Evolutionary conservation across 257 asterid genomes (phyloP).

Genomic region (Cynanchum wilfordii): DNA sequence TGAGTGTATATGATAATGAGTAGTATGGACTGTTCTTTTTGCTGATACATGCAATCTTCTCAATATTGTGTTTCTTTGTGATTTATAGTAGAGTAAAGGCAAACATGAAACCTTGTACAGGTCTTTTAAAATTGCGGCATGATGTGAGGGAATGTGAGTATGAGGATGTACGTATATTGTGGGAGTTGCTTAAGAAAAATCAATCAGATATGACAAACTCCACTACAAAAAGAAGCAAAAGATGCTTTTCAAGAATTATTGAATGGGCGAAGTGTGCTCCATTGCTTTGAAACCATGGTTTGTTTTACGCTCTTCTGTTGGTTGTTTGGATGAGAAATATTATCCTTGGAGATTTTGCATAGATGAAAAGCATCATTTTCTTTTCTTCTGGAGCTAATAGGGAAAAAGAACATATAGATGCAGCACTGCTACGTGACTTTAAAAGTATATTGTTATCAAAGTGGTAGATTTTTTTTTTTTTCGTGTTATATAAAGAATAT

Average conservation of each 20-base stretch:
- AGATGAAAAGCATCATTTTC: not conserved
- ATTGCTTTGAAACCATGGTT: constrained; percentile 20
- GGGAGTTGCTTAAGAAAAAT: constrained; percentile 32
- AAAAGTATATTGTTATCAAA: not conserved
- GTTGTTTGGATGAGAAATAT: not conserved
- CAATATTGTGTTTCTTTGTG: not conserved
- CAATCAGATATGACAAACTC: constrained; percentile 14
- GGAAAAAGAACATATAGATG: not conserved
- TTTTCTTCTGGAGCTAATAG: not conserved
- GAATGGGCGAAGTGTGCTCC: constrained; percentile 24
- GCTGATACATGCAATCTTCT: not conserved
- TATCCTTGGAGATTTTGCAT: not conserved
- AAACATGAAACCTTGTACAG: constrained; percentile 7
- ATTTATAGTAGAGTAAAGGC: not conserved
- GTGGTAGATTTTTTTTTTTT: not conserved
- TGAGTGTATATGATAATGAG: not conserved
- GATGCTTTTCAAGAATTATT: not conserved
- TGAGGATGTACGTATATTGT: constrained; percentile 33
- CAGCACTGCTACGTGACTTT: not conserved
- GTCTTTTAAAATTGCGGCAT: constrained; percentile 23
- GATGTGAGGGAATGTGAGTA: constrained; percentile 33
- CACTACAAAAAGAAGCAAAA: not conserved
- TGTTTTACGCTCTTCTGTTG: not conserved
- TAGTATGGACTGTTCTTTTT: not conserved
- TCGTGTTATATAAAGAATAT: not conserved